A percentile compares a stretch with the other conserved stretches of the same genome.
Evolutionary conservation across 176 grass and related monocot genomes (phyloP).

Genomic region (Carex pumila): DNA sequence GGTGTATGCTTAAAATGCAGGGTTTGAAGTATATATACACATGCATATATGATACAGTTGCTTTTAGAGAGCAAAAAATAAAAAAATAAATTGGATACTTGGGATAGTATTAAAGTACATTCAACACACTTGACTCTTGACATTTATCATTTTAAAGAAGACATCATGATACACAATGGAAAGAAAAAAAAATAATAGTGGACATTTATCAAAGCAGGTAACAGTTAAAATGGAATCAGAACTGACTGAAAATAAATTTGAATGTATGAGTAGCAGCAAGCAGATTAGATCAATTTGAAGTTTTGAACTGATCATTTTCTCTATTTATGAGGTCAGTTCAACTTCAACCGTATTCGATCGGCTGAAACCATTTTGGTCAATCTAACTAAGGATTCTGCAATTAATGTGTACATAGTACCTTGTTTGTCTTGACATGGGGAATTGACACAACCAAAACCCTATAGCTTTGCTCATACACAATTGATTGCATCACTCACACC

Average conservation of each 20-base stretch:
- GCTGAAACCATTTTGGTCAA: not conserved
- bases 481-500: constrained; percentile 39
- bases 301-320: not conserved
- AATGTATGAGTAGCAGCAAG: not conserved
- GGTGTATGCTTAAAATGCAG: not conserved
- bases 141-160: not conserved
- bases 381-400: not conserved
- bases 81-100: not conserved
- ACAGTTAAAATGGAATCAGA: not conserved
- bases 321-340: not conserved
- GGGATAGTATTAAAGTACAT: not conserved
- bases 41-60: not conserved
- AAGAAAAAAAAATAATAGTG: not conserved
- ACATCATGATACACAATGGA: not conserved
- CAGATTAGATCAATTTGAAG: not conserved
- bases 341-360: not conserved
- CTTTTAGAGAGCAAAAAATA: not conserved
- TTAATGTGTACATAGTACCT: constrained; percentile 5
- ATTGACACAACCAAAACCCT: constrained; percentile 62
- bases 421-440: not conserved
- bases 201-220: not conserved
- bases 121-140: not conserved
- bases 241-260: not conserved
- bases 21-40: not conserved
- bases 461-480: constrained; percentile 27